Percentiles rank a stretch among this genome's conserved stretches.
Conservation (phyloP, 2,329 filamentous ascomycete genomes). For the Cladosporium austrohemisphaericum region DNA sequence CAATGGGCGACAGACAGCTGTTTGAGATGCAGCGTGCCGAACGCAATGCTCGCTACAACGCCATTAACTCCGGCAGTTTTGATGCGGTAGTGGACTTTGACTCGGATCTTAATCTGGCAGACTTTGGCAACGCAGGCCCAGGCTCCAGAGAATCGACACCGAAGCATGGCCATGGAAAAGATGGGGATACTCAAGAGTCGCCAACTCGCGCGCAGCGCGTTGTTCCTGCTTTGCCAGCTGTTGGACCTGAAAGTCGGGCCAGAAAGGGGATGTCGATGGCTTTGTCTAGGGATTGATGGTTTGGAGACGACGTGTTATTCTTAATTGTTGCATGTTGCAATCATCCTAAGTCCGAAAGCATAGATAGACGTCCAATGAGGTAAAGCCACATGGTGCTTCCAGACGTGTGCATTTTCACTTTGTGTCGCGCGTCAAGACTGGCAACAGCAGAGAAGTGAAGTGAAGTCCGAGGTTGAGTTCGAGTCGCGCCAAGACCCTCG, state of each 20-base stretch:
- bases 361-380: too few species aligned
- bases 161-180: neutral
- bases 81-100: neutral
- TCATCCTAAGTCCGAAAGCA: neutral
- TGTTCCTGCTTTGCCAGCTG: neutral
- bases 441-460: too few species aligned
- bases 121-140: slow-evolving; percentile 6
- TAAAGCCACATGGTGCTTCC: too few species aligned
- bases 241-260: neutral
- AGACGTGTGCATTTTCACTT: too few species aligned
- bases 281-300: slow-evolving; percentile 6
- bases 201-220: neutral
- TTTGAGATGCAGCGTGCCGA: slow-evolving; percentile 27
- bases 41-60: slow-evolving; percentile 29
- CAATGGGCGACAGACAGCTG: slow-evolving; percentile 24
- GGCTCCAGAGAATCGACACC: slow-evolving; percentile 3
- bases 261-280: neutral
- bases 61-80: slow-evolving; percentile 14
- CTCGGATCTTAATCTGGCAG: slow-evolving; percentile 2
- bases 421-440: too few species aligned
- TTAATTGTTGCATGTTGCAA: neutral
- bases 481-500: too few species aligned
- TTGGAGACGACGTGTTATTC: neutral
- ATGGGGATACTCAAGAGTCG: neutral
- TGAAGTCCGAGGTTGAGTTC: too few species aligned